These are phyloP conservation scores for Aspergillus steynii DNA, from an alignment of 495 filamentous ascomycete species.

Conservation along the genomic window DNA sequence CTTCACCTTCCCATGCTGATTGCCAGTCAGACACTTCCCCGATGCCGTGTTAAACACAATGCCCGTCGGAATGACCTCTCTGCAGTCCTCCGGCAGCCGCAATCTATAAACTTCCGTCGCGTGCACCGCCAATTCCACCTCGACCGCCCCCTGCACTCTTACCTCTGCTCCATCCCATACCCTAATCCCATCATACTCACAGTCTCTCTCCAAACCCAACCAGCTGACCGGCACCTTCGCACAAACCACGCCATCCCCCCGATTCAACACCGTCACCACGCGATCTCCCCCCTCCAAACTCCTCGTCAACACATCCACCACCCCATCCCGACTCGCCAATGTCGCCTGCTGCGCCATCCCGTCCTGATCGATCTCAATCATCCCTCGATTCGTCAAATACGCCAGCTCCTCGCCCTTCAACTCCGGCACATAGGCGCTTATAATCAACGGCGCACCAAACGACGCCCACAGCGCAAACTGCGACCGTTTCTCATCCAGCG, in stretches of 20 bases:
- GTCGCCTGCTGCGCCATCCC: constrained; percentile 41
- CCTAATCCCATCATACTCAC: constrained; percentile 23
- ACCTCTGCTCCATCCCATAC: constrained; percentile 20
- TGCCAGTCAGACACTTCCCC: constrained; percentile 31
- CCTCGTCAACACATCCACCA: constrained; percentile 34
- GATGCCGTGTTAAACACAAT: constrained; percentile 37
- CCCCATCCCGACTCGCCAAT: constrained; percentile 35
- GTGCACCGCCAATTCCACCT: constrained; percentile 27
- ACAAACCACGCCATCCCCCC: constrained; percentile 20
- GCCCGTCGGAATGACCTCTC: constrained; percentile 27
- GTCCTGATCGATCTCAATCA: constrained; percentile 45
- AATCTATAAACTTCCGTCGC: constrained; percentile 32
- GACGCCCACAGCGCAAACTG: constrained; percentile 46
- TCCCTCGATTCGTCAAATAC: constrained; percentile 35
- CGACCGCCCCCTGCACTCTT: constrained; percentile 14
- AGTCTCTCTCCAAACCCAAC: constrained; percentile 24
- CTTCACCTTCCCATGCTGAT: constrained; percentile 1
- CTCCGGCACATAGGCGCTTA: constrained; percentile 41
- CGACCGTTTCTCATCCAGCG: constrained; percentile 36
- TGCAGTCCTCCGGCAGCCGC: constrained; percentile 17
- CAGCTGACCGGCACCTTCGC: constrained; percentile 20
- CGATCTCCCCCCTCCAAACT: constrained; percentile 32
- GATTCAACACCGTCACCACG: constrained; percentile 35
- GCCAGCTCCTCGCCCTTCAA: constrained; percentile 32
- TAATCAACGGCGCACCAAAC: constrained; percentile 40